Percentiles rank a stretch among this genome's conserved stretches.
Conservation (phyloP, 768 basidiomycete genomes). For the Lactarius hatsudake region DNA sequence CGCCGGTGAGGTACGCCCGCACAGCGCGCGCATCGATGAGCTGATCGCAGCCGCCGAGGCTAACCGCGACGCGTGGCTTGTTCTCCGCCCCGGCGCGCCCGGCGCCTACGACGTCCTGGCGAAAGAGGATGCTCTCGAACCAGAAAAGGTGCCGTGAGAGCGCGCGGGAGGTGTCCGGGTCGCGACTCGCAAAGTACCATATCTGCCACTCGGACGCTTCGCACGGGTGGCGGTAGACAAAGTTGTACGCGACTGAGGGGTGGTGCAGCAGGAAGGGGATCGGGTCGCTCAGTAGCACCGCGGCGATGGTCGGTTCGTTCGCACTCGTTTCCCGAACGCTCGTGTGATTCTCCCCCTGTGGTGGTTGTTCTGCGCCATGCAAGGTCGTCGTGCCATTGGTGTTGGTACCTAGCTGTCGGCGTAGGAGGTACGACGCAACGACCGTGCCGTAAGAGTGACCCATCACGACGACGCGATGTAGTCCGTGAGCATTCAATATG, state of each 20-base stretch:
- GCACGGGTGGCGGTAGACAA: slow-evolving; percentile 55
- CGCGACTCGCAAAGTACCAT: slow-evolving; percentile 66
- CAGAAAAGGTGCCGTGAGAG: slow-evolving; percentile 65
- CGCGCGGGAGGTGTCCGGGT: slow-evolving; percentile 58
- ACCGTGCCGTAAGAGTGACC: slow-evolving; percentile 66
- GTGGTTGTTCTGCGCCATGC: background rate
- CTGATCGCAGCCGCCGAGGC: slow-evolving; percentile 42
- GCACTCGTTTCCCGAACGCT: too few relatives aligned
- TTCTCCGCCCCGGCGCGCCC: background rate
- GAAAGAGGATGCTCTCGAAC: slow-evolving; percentile 59
- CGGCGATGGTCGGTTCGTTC: slow-evolving; percentile 37
- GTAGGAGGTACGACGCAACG: slow-evolving; percentile 53
- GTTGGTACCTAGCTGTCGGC: slow-evolving; percentile 27
- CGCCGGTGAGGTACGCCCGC: slow-evolving; percentile 41
- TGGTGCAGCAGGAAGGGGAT: slow-evolving; percentile 63
- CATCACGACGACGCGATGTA: slow-evolving; percentile 43
- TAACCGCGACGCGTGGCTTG: slow-evolving; percentile 34
- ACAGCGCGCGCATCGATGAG: slow-evolving; percentile 42
- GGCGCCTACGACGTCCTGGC: slow-evolving; percentile 45
- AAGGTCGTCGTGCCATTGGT: background rate
- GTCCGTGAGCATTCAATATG: slow-evolving; percentile 45
- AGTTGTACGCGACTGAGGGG: slow-evolving; percentile 61
- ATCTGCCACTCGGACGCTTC: slow-evolving; percentile 59
- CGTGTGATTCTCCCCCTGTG: background rate
- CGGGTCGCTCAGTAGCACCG: slow-evolving; percentile 57